A percentile compares a stretch with the other conserved stretches of the same genome.
These are phyloP conservation scores for Cercospora brassicicola DNA, from an alignment of 2,329 filamentous ascomycete species.

Conservation along the genomic window DNA sequence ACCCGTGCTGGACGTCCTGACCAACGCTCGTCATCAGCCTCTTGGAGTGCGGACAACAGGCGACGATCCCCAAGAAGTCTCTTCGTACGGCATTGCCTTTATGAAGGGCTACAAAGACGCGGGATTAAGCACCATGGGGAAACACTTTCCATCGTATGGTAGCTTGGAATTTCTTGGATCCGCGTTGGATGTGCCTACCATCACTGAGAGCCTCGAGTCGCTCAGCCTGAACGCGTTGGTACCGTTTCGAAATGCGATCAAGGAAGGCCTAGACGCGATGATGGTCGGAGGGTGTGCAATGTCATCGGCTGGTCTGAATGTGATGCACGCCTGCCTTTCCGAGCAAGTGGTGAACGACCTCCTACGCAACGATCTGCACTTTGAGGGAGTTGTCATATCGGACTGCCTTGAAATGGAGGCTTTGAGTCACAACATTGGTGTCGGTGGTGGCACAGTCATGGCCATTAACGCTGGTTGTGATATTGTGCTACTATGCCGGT, in stretches of 20 bases:
- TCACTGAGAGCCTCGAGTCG: conserved; percentile 91
- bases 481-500: conserved; percentile 81
- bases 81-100: conserved; percentile 84
- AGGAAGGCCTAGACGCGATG: conserved; percentile 85
- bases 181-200: conserved; percentile 87
- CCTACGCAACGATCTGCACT: conserved; percentile 82
- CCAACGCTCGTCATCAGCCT: conserved; percentile 87
- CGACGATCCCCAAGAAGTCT: conserved; percentile 93
- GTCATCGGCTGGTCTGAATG: conserved; percentile 85
- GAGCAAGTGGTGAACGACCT: conserved; percentile 91
- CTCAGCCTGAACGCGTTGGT: conserved; percentile 87
- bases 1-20: conserved; percentile 88
- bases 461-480: conserved; percentile 96
- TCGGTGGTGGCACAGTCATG: conserved; percentile 95
- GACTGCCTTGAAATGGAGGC: conserved; percentile 98
- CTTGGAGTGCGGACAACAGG: conserved; percentile 85
- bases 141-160: conserved; percentile 95
- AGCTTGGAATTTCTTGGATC: conserved; percentile 92
- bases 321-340: conserved; percentile 90
- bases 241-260: conserved; percentile 86
- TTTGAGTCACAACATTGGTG: conserved; percentile 91
- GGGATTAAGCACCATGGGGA: conserved; percentile 84
- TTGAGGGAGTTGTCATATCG: conserved; percentile 88
- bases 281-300: conserved; percentile 95
- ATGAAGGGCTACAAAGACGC: conserved; percentile 92